Conservation (phyloP, 345 rosid species). For the Eucalyptus urophylla region DNA sequence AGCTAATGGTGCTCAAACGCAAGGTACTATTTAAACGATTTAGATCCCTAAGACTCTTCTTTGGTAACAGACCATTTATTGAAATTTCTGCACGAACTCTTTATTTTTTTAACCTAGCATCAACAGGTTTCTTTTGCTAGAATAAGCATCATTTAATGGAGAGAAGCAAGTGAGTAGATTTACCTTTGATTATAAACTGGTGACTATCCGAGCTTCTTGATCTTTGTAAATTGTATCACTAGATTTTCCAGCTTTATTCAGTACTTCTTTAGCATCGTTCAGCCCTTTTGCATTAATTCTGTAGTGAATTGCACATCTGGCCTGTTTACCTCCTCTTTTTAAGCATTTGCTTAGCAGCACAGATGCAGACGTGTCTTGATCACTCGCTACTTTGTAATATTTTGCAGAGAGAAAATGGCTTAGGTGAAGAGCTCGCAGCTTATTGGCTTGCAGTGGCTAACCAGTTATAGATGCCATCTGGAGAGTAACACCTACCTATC, state of each 20-base stretch:
- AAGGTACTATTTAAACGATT: slow-evolving; percentile 14
- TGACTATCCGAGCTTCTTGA: not conserved
- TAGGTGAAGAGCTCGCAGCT: slow-evolving; percentile 29
- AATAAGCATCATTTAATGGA: not conserved
- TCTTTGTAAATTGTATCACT: not conserved
- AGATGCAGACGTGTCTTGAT: not conserved
- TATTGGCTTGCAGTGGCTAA: not conserved
- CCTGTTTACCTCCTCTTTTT: not conserved
- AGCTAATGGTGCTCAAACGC: slow-evolving; percentile 29
- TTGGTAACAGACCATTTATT: not conserved
- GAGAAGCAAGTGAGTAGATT: not conserved
- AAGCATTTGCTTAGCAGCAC: not conserved
- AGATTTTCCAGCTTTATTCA: not conserved
- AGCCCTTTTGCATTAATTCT: not conserved
- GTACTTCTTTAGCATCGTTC: not conserved
- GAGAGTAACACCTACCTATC: not conserved
- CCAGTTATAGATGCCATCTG: not conserved
- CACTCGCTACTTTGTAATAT: not conserved
- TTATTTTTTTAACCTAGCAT: not conserved
- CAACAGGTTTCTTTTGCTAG: not conserved
- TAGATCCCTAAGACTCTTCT: not conserved
- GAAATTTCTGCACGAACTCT: not conserved
- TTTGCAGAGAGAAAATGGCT: slow-evolving; percentile 83
- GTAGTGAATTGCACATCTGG: not conserved
- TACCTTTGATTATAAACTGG: not conserved